Evolutionary conservation across 2,329 filamentous ascomycete genomes (phyloP).

Genomic region (Phaeosphaeria sp.): DNA sequence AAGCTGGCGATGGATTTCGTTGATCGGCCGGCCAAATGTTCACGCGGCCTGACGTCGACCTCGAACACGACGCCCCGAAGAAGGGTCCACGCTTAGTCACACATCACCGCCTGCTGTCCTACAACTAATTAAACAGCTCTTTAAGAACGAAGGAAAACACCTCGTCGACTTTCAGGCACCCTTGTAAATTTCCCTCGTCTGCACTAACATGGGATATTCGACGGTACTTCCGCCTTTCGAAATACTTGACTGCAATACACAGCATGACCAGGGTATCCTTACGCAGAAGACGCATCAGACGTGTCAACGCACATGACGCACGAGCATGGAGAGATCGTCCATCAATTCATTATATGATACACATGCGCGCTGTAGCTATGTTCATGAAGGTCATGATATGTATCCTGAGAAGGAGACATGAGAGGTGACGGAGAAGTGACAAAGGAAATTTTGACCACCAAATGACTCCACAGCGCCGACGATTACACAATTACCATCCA

Average conservation of each 20-base stretch:
- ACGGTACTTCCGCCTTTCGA: background rate
- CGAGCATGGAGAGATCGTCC: background rate
- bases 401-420: conserved; percentile 16
- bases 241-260: background rate
- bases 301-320: conserved; percentile 4
- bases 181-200: too few species aligned
- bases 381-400: conserved; percentile 20
- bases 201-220: background rate
- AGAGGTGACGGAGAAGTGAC: conserved; percentile 13
- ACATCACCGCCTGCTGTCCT: too few species aligned
- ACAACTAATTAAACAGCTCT: too few species aligned
- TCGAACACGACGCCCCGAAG: conserved; percentile 13
- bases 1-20: conserved; percentile 16
- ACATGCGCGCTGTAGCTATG: conserved; percentile 15
- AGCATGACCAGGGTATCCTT: background rate
- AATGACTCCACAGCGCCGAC: conserved; percentile 12
- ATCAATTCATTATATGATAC: conserved; percentile 24
- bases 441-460: conserved; percentile 14
- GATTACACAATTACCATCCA: conserved; percentile 19
- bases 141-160: too few species aligned
- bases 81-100: conserved; percentile 21
- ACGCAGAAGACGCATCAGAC: conserved; percentile 1
- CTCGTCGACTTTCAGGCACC: too few species aligned
- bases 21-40: conserved; percentile 24
- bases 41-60: conserved; percentile 27